These are phyloP conservation scores for Ettlia oleoabundans DNA, from an alignment of 139 green algal species.

Conservation along the genomic window DNA sequence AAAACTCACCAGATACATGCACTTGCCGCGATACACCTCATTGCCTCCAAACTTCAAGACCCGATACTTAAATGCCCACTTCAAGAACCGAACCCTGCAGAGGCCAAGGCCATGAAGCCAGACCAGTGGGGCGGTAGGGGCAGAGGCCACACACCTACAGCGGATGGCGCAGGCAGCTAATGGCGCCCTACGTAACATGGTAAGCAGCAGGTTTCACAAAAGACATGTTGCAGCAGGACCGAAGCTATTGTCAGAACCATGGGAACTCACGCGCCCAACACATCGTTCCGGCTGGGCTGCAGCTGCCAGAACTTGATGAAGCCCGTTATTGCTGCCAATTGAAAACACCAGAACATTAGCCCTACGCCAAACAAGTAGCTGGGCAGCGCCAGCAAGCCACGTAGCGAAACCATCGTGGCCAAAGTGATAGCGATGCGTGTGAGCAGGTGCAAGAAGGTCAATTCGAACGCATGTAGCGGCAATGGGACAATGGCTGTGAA, in stretches of 20 bases:
- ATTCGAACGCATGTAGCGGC: background rate
- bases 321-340: background rate
- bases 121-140: background rate
- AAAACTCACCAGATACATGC: constrained; percentile 69
- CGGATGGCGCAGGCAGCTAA: too few species aligned
- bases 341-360: constrained; percentile 24
- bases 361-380: constrained; percentile 11
- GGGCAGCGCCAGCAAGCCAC: background rate
- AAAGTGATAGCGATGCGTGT: too few species aligned
- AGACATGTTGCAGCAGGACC: background rate
- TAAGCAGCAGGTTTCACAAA: too few species aligned
- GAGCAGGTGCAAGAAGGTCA: too few species aligned
- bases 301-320: constrained; percentile 22
- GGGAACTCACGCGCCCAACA: background rate
- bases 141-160: background rate
- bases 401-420: background rate
- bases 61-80: constrained; percentile 32
- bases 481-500: background rate
- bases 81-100: constrained; percentile 26
- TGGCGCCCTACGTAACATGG: too few species aligned
- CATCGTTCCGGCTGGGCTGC: constrained; percentile 1
- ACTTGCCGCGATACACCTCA: constrained; percentile 50
- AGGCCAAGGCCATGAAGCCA: too few species aligned
- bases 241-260: background rate
- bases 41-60: constrained; percentile 39